Conservation (phyloP, 148 eudicot genomes). For the Salicornia ramosissima region DNA sequence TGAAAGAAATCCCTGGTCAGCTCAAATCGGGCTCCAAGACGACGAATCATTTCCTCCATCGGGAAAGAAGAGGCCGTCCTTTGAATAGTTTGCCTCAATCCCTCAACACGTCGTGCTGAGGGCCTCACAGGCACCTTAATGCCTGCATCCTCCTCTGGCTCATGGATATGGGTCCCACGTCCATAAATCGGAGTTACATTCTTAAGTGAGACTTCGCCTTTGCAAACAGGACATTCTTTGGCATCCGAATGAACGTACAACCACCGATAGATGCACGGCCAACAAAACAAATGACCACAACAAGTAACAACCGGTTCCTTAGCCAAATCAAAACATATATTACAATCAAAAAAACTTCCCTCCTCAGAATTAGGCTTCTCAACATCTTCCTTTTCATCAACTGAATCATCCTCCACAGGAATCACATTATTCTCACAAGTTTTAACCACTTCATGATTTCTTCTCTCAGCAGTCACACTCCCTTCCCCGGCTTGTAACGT, state of each 20-base stretch:
- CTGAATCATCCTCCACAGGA: conserved; percentile 30
- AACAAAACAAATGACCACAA: conserved; percentile 97
- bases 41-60: conserved; percentile 87
- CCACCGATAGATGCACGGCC: conserved; percentile 98
- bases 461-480: conserved; percentile 49
- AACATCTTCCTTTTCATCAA: conserved; percentile 46
- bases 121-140: conserved; percentile 73
- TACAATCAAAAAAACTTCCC: conserved; percentile 80
- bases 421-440: conserved; percentile 46
- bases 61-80: conserved; percentile 64
- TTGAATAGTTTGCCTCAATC: conserved; percentile 80
- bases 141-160: conserved; percentile 40
- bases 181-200: conserved; percentile 84
- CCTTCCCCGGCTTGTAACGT: conserved; percentile 67
- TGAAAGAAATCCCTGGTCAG: conserved; percentile 49
- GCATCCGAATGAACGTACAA: conserved; percentile 66
- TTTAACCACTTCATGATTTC: conserved; percentile 38
- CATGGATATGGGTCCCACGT: conserved; percentile 44
- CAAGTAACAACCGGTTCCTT: conserved; percentile 90
- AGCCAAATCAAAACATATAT: conserved; percentile 87
- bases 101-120: conserved; percentile 62
- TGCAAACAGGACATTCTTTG: conserved; percentile 94
- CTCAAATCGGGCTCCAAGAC: conserved; percentile 72
- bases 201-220: conserved; percentile 80
- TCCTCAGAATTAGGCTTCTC: conserved; percentile 45